phyloP scores from a whole-genome alignment of 768 basidiomycete genomes.

The Filobasidium floriforme region DNA sequence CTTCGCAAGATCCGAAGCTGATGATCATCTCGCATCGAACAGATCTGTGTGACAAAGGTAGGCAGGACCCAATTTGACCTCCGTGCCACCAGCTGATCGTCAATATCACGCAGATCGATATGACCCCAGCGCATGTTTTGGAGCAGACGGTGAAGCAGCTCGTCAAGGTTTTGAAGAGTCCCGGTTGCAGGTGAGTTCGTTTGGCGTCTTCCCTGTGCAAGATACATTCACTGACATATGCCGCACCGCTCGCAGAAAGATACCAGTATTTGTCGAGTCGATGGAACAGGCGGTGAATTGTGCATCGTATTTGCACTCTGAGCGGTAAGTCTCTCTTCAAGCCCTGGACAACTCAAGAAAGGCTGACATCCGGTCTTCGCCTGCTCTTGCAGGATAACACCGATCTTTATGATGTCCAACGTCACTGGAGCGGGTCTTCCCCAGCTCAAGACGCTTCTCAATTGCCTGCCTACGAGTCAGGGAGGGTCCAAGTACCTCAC shows the following conservation, averaged over 20 bases:
- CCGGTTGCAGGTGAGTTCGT: slow-evolving; percentile 68
- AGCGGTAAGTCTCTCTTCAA: not conserved
- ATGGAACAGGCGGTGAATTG: slow-evolving; percentile 65
- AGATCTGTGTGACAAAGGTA: slow-evolving; percentile 25
- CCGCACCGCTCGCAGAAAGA: slow-evolving; percentile 28
- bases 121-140: slow-evolving; percentile 88
- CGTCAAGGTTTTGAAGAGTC: slow-evolving; percentile 80
- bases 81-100: not conserved
- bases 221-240: not conserved
- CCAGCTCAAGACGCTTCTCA: slow-evolving; percentile 78
- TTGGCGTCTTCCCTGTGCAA: not conserved
- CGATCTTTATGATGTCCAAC: slow-evolving; percentile 86
- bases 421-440: slow-evolving; percentile 89
- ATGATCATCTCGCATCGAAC: not conserved
- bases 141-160: slow-evolving; percentile 90
- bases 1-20: not conserved
- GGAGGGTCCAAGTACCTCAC: slow-evolving; percentile 69
- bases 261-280: slow-evolving; percentile 57
- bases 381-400: slow-evolving; percentile 59
- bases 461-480: slow-evolving; percentile 81
- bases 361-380: not conserved
- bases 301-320: slow-evolving; percentile 30
- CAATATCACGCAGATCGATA: slow-evolving; percentile 64
- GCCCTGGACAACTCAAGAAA: not conserved
- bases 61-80: not conserved